A percentile compares a stretch with the other conserved stretches of the same genome.
phyloP scores from a whole-genome alignment of 2,329 filamentous ascomycete species.

The Hypocreales sp. region DNA sequence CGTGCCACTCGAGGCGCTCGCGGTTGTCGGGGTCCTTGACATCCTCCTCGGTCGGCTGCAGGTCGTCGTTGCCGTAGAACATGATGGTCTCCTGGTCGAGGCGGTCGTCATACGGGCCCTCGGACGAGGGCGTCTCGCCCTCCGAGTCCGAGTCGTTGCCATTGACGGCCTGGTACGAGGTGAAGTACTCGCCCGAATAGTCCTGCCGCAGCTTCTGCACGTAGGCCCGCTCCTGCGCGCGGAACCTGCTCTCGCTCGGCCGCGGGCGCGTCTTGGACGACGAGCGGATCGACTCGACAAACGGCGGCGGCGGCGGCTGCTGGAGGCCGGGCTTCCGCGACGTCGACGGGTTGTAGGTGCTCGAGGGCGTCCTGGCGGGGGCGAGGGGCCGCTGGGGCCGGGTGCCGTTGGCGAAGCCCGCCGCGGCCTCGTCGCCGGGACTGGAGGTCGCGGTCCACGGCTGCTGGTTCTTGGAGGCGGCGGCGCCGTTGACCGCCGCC shows the following conservation, averaged over 20 bases:
- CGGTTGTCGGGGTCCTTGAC: slow-evolving; percentile 74
- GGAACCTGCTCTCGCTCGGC: slow-evolving; percentile 27
- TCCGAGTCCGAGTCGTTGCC: slow-evolving; percentile 74
- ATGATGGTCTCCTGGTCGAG: slow-evolving; percentile 88
- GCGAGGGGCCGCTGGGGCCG: slow-evolving; percentile 51
- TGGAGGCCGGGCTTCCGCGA: slow-evolving; percentile 31
- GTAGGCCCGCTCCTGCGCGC: slow-evolving; percentile 80
- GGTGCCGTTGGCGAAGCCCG: slow-evolving; percentile 14
- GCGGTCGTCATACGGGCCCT: slow-evolving; percentile 68
- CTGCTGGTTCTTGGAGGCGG: slow-evolving; percentile 22
- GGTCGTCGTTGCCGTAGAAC: slow-evolving; percentile 81
- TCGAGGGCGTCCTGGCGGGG: slow-evolving; percentile 60
- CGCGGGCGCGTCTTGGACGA: slow-evolving; percentile 34
- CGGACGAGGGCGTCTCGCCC: slow-evolving; percentile 77
- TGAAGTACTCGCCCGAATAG: slow-evolving; percentile 47
- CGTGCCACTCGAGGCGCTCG: slow-evolving; percentile 92
- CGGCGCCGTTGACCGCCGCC: slow-evolving; percentile 23
- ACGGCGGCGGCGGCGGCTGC: slow-evolving; percentile 16
- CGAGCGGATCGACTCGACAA: slow-evolving; percentile 30
- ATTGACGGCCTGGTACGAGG: slow-evolving; percentile 44
- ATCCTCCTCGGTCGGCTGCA: slow-evolving; percentile 80
- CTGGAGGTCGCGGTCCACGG: too few species aligned
- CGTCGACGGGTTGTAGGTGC: slow-evolving; percentile 59
- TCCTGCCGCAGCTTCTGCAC: slow-evolving; percentile 82
- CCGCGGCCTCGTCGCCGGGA: slow-evolving; percentile 13